These are phyloP conservation scores for Elongisporangium anandrum DNA, from an alignment of 352 stramenopile genomes.

Conservation along the genomic window DNA sequence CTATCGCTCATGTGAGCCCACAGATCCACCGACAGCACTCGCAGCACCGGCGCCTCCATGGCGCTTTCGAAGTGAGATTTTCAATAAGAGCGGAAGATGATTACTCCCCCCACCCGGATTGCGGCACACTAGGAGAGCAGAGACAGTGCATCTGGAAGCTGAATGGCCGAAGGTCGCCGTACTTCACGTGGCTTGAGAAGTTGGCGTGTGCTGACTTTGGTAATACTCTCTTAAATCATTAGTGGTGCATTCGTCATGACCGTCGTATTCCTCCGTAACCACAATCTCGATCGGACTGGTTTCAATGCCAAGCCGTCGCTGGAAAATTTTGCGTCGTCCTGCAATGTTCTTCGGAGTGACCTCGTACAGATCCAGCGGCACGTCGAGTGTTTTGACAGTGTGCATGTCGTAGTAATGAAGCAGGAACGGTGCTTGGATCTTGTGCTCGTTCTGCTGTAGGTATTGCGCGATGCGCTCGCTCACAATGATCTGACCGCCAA, in stretches of 20 bases:
- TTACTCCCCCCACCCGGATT: not conserved
- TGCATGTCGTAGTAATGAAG: constrained; percentile 51
- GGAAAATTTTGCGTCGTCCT: constrained; percentile 47
- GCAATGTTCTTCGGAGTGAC: constrained; percentile 54
- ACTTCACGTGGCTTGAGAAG: not conserved
- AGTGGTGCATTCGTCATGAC: not conserved
- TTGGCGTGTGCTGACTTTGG: not conserved
- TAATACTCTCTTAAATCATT: not conserved
- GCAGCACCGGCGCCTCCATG: not conserved
- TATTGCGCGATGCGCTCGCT: constrained; percentile 37
- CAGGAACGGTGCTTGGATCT: constrained; percentile 35
- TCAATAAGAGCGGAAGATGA: not conserved
- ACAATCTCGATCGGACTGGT: not conserved
- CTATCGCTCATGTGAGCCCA: not conserved
- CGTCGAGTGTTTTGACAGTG: constrained; percentile 35
- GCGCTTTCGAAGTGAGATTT: not conserved
- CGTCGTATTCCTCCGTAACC: not conserved
- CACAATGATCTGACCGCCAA: constrained; percentile 48
- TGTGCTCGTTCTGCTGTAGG: constrained; percentile 20
- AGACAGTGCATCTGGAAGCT: not conserved
- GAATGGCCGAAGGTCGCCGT: not conserved
- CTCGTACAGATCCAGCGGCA: constrained; percentile 60
- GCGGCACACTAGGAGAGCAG: not conserved
- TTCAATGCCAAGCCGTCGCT: constrained; percentile 21
- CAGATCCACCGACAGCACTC: not conserved